Conservation (phyloP, 2,329 filamentous ascomycete species). For the Cryphonectria nitschkei region DNA sequence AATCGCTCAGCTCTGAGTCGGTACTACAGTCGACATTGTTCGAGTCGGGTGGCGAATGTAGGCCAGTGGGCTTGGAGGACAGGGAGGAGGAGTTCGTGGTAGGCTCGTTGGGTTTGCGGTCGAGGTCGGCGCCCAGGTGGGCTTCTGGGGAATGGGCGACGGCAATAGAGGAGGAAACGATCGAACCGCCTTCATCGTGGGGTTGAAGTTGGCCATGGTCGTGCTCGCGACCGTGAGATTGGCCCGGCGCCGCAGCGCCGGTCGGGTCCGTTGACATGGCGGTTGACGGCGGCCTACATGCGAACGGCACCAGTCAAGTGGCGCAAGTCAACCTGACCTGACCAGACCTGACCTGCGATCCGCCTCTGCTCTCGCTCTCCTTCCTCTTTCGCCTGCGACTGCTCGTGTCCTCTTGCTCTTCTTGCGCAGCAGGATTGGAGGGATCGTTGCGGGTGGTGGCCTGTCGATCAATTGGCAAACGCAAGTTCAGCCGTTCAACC, state of each 20-base stretch:
- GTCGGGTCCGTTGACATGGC: conserved; percentile 61
- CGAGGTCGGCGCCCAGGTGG: conserved; percentile 31
- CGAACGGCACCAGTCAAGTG: conserved; percentile 37
- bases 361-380: background rate
- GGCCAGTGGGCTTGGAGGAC: conserved; percentile 49
- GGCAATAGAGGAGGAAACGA: conserved; percentile 32
- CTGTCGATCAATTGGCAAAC: conserved; percentile 9
- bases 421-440: background rate
- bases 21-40: conserved; percentile 61
- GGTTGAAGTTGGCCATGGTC: conserved; percentile 33
- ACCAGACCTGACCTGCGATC: background rate
- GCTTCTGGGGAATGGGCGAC: conserved; percentile 39
- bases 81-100: conserved; percentile 38
- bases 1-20: conserved; percentile 69
- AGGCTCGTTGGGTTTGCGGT: conserved; percentile 21
- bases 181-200: conserved; percentile 57
- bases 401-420: background rate
- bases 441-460: background rate
- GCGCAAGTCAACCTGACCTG: conserved; percentile 3
- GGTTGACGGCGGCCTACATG: conserved; percentile 46
- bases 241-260: conserved; percentile 48
- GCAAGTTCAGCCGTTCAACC: background rate
- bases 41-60: conserved; percentile 67
- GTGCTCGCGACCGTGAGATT: conserved; percentile 18
- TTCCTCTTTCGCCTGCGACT: background rate